Evolutionary conservation across 2,329 filamentous ascomycete species (phyloP), one percentile per base, ranked within the genome.

Genomic region (Endocalyx cinctus): DNA sequence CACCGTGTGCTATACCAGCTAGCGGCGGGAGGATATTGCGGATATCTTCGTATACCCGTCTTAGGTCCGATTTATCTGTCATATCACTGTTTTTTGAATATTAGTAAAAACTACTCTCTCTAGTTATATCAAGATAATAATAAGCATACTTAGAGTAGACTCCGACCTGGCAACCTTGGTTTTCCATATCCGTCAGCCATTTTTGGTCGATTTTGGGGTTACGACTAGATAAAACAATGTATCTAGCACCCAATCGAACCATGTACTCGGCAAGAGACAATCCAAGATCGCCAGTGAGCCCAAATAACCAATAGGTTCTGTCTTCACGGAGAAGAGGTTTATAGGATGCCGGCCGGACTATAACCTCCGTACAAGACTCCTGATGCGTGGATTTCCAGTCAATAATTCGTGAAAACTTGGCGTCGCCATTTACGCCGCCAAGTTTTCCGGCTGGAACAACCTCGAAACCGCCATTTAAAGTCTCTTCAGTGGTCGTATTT

Each of bases 1-100:
- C 64, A 2, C 56, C 67, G 25, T 69, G 57, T 2, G 51, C 52
- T 2, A 69, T 59, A 14, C 35, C 35, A 10, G 22, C 31, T 11
- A 38, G n/a, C n/a, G 17, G 33, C 25, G 7, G 18, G 12, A 15
- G 20, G n/a, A n/a, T n/a, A n/a, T n/a, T n/a, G n/a, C n/a, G n/a
- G n/a, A n/a, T n/a, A n/a, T 23, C 20, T 8, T 23, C 8, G n/a
- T 23, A 23, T 23, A 23, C 20, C 20, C n/a, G 8, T 8, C 20
- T 8, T n/a, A 23, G 20, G 8, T 8, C 20, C n/a, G 8, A 8
- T 8, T 23, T n/a, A n/a, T 23, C 20, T 8, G 20, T n/a, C n/a
- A 23, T 23, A n/a, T 23, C 20, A n/a, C n/a, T n/a, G n/a, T n/a
- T n/a, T n/a, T n/a, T n/a, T n/a, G n/a, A n/a, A n/a, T n/a, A n/a